Evolutionary conservation across 106 monocot genomes (phyloP), one percentile per base, ranked within the genome.

Genomic region (Phalaenopsis equestris): DNA sequence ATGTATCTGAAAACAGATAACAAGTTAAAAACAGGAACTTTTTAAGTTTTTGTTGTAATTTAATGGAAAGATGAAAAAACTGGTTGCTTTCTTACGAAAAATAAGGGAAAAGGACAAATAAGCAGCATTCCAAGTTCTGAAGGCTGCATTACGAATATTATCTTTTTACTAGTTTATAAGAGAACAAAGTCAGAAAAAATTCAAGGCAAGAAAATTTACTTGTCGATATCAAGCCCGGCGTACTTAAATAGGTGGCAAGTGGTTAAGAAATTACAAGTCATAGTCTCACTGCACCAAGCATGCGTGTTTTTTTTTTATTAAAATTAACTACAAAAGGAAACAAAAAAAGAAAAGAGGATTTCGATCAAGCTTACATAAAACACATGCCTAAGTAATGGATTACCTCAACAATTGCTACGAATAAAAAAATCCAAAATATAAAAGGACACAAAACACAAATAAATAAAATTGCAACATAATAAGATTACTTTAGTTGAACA

Each of bases 41-140:
- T 21, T 24, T 52, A 1, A 48, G 19, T 4, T 18, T 41, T 42
- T 18, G 10, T 42, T 18, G 1, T 38, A 74, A 41, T 46, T 8
- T 47, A 16, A 75, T 24, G 6, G 21, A 75, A 47, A 67, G 19
- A 21, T 16, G 30, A 9, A 43, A 74, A 46, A 77, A 82, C 3
- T 61, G 24, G 47, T 52, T 9, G 12, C 42, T 12, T 72, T 57
- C 98, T 99, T 89, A 99, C 98, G 95, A 99, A 74, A 99, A 99
- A 78, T 99, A 99, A n/a, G 98, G 98, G 48, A 99, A 99, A 56
- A 99, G 94, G 61, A 99, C 98, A 84, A 99, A 91, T 17, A 99
- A 87, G 79, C 98, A 99, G 90, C 93, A 92, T 85, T 99, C 98
- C 89, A 99, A 78, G 72, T 94, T 95, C 68, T 95, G 94, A 68